Evolutionary conservation across 2,329 filamentous ascomycete genomes (phyloP).

Genomic region (Fusarium subglutinans): DNA sequence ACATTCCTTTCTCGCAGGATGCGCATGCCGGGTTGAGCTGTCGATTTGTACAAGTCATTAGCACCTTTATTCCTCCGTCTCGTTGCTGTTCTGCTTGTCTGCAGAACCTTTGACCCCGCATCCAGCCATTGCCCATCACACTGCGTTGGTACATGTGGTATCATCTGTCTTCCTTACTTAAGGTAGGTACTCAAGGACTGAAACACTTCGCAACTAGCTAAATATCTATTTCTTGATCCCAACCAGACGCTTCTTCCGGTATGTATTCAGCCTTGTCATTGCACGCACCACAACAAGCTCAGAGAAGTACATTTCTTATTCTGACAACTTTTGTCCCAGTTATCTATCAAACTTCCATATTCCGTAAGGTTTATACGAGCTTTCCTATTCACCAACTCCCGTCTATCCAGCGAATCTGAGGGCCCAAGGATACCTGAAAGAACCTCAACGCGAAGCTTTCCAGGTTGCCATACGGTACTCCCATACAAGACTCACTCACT

Average conservation of each 20-base stretch:
- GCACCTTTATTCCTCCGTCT: conserved; percentile 17
- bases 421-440: background rate
- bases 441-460: conserved; percentile 11
- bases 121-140: conserved; percentile 20
- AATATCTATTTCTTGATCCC: conserved; percentile 11
- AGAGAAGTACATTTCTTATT: background rate
- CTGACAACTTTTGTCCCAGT: conserved; percentile 17
- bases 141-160: conserved; percentile 13
- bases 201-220: conserved; percentile 18
- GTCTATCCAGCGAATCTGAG: background rate
- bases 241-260: conserved; percentile 14
- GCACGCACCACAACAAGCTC: background rate
- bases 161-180: background rate
- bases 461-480: background rate
- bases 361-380: background rate
- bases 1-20: background rate
- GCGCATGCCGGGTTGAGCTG: background rate
- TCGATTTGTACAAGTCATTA: conserved; percentile 32
- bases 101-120: conserved; percentile 35
- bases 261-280: conserved; percentile 19
- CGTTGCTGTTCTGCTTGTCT: conserved; percentile 14
- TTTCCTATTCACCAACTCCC: background rate
- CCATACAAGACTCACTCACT: background rate
- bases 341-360: conserved; percentile 3
- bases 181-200: conserved; percentile 13